Evolutionary conservation across 2,329 filamentous ascomycete species (phyloP), one percentile per base, ranked within the genome.

Genomic region (Talaromyces piceae): DNA sequence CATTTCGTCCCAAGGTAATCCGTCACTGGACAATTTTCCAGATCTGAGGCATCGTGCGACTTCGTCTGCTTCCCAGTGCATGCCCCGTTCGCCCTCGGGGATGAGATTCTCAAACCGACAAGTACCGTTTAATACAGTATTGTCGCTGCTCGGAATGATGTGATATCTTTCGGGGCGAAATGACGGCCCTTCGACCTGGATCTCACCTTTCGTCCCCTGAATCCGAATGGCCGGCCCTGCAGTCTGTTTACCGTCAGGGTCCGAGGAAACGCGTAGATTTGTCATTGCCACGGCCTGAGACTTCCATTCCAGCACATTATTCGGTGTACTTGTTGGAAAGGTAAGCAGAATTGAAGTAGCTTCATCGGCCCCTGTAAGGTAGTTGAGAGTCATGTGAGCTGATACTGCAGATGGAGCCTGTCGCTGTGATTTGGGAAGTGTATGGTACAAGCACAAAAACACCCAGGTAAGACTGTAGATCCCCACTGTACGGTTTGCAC

Each of bases 401-500:
- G 83, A 72, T 4, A 91, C 83, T 45, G 74, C 77, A 13, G 63
- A 66, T 6, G 89, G 90, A 1, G 78, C 63, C 66, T 88, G 79
- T 59, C 88, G 86, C 49, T 79, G 67, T n/a, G 72, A 65, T 28
- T 66, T 76, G 2, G 83, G 77, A 63, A 91, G 86, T 2, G 86
- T 81, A 67, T 90, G 87, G 71, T 95, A 95, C 25, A 95, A 78
- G 46, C 84, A 85, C 70, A 94, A 88, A 77, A 91, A 94, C 44
- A 93, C 79, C 90, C 89, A 95, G 25, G 88, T 94, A 56, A 95
- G 72, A 45, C 87, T 82, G 73, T 95, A 95, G 68, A 95, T 86
- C 55, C 90, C 90, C 51, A 95, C 69, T 71, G 30, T 3, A 26
- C 11, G 27, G 5, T 18, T 25, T 3, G 13, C 18, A 13, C 18